Percentiles rank a stretch among this genome's conserved stretches.
phyloP scores from a whole-genome alignment of 371 early-diverging fungal species.

The Globomyces sp. region DNA sequence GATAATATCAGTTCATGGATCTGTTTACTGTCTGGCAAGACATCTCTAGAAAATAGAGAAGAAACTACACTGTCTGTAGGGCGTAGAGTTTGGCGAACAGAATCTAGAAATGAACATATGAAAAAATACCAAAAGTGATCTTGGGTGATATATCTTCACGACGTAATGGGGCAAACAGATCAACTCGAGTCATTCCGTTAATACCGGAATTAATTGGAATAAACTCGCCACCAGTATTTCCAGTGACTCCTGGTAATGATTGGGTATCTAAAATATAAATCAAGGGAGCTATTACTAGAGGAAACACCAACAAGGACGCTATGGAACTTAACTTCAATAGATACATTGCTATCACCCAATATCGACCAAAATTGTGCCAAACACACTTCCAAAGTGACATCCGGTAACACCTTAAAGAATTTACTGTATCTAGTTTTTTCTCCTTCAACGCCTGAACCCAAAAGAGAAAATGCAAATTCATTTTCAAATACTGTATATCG shows the following conservation, averaged over 20 bases:
- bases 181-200: conserved; percentile 65
- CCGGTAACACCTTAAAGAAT: conserved; percentile 67
- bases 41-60: conserved; percentile 71
- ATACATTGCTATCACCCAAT: conserved; percentile 67
- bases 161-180: conserved; percentile 67
- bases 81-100: conserved; percentile 65
- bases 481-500: conserved; percentile 63
- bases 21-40: conserved; percentile 63
- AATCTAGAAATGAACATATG: conserved; percentile 32
- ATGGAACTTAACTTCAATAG: conserved; percentile 75
- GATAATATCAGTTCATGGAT: conserved; percentile 71
- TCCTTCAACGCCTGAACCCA: conserved; percentile 49
- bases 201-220: conserved; percentile 51
- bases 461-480: conserved; percentile 54
- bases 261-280: background rate
- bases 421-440: conserved; percentile 59
- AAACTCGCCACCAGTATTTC: conserved; percentile 31
- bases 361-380: conserved; percentile 89
- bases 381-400: conserved; percentile 70
- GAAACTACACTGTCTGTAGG: conserved; percentile 64
- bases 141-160: conserved; percentile 66
- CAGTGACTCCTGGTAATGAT: conserved; percentile 35
- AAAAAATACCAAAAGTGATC: conserved; percentile 31
- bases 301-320: conserved; percentile 61
- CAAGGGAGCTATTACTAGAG: background rate